Evolutionary conservation across 2,329 filamentous ascomycete species (phyloP).

Genomic region (Parastagonospora nodorum): DNA sequence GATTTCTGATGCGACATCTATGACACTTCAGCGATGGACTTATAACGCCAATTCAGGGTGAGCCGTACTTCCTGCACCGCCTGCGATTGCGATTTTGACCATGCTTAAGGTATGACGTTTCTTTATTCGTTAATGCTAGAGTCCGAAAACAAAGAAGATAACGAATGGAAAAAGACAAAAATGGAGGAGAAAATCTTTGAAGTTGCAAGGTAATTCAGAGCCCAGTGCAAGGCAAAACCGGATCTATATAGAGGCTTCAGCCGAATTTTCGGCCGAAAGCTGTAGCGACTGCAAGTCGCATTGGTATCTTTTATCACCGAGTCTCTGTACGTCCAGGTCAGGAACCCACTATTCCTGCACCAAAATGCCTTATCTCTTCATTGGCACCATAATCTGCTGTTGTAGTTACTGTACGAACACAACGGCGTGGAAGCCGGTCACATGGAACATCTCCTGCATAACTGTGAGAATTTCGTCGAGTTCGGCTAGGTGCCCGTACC

Average conservation of each 20-base stretch:
- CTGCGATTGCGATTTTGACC: constrained; percentile 21
- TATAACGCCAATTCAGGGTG: neutral
- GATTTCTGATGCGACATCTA: constrained; percentile 58
- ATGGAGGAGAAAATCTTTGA: neutral
- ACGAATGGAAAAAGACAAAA: neutral
- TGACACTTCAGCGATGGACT: neutral
- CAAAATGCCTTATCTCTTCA: too few relatives aligned
- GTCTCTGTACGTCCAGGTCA: too few relatives aligned
- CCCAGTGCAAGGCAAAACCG: neutral
- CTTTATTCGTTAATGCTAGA: neutral
- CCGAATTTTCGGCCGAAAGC: constrained; percentile 12
- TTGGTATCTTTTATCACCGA: too few relatives aligned
- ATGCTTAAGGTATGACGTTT: neutral
- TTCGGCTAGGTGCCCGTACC: too few relatives aligned
- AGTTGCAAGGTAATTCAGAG: neutral
- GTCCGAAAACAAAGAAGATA: neutral
- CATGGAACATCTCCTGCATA: too few relatives aligned
- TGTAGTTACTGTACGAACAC: too few relatives aligned
- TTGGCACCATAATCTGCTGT: too few relatives aligned
- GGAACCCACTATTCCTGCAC: too few relatives aligned
- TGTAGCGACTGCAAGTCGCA: too few relatives aligned
- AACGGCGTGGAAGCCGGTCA: too few relatives aligned
- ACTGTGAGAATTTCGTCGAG: too few relatives aligned
- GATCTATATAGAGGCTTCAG: constrained; percentile 2
- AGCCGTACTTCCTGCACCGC: constrained; percentile 12